Evolutionary conservation across 2,329 filamentous ascomycete species (phyloP), one percentile per base, ranked within the genome.

Genomic region (Amphichorda felina): DNA sequence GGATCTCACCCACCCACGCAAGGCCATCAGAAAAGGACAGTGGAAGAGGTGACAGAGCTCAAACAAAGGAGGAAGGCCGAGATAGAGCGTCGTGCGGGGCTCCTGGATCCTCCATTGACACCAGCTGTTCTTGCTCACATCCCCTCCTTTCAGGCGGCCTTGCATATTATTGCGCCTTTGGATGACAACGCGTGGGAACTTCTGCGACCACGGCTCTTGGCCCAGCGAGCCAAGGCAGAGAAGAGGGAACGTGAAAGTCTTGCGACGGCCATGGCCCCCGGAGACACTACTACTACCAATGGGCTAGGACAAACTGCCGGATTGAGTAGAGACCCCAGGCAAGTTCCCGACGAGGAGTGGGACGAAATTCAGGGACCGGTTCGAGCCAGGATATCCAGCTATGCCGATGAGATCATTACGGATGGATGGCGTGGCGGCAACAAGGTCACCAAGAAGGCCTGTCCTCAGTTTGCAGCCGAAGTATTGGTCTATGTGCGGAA

Each of bases 71-170:
- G 81, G 41, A 74, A 72, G 50, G 62, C 66, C 11, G 82, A 86
- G 45, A 87, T 89, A 47, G 80, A 87, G 53, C 69, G 70, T 35
- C 72, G 81, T 19, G 83, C 79, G 48, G 58, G 71, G 52, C 63
- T 70, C 33, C 65, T 89, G 33, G 56, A 76, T 22, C 82, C 82
- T 18, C 79, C 82, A 2, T 60, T 89, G 38, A 59, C 63, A 33
- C 58, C 75, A 27, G 67, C 65, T 43, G 64, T 82, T 29, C 62
- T 88, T 38, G 68, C 69, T 37, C 76, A 80, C 48, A 82, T 86
- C 55, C 70, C 81, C 32, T 76, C 81, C 2, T 89, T 86, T 53
- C 74, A 80, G 49, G 80, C 79, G 26, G 78, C 83, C 21, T 69
- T 82, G 31, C 74, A 83, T 42, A 80, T 85, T 26, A 71, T 72